Percentiles rank a stretch among this genome's conserved stretches.
Evolutionary conservation across 305 asterid genomes (phyloP).

Genomic region (Fraxinus ornus): DNA sequence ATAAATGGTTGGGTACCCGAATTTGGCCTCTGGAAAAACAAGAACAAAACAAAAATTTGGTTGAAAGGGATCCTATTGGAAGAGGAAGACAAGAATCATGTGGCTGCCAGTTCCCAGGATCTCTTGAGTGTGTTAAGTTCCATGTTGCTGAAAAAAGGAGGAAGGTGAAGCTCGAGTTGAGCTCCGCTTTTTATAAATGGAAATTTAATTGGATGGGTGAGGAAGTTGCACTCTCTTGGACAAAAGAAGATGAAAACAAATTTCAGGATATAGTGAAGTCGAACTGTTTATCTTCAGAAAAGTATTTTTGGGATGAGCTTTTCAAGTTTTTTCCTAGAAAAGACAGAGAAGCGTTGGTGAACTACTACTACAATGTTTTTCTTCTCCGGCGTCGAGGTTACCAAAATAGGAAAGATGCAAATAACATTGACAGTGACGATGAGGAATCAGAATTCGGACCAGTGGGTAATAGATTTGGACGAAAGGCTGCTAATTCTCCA

Average conservation of each 20-base stretch:
- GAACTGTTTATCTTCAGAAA: constrained; percentile 39
- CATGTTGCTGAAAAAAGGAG: constrained; percentile 53
- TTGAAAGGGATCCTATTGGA: constrained; percentile 68
- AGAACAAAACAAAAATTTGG: constrained; percentile 38
- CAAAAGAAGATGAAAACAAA: constrained; percentile 45
- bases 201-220: constrained; percentile 52
- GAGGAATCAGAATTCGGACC: constrained; percentile 60
- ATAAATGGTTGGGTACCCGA: constrained; percentile 61
- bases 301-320: constrained; percentile 61
- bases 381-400: constrained; percentile 57
- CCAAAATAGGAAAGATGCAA: constrained; percentile 55
- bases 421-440: constrained; percentile 66
- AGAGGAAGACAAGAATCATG: constrained; percentile 67
- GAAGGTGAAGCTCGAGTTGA: constrained; percentile 51
- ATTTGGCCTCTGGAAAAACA: constrained; percentile 58
- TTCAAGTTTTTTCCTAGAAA: constrained; percentile 48
- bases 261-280: constrained; percentile 50
- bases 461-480: constrained; percentile 41
- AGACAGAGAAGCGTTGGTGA: constrained; percentile 60
- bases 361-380: constrained; percentile 81
- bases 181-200: constrained; percentile 60
- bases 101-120: constrained; percentile 55
- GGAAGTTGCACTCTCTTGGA: constrained; percentile 53
- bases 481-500: constrained; percentile 34
- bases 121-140: constrained; percentile 52